Evolutionary conservation across 1,284 basidiomycete genomes (phyloP), one percentile per base, ranked within the genome.

Genomic region (Ustilago cynodontis): DNA sequence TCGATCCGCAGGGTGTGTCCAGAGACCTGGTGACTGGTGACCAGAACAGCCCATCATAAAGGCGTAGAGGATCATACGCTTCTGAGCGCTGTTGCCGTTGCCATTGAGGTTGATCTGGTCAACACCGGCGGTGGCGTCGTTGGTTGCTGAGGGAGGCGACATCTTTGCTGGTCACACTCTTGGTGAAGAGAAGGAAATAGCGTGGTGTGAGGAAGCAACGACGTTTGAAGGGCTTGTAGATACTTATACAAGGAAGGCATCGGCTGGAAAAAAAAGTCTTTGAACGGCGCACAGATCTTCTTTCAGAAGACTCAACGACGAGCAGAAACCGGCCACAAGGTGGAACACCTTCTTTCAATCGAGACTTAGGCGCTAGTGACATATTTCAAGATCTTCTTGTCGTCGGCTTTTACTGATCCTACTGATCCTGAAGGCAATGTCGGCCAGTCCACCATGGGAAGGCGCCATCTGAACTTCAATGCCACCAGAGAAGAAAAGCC

Each of bases 41-140:
- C 82, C 82, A 1, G 78, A 80, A 62, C 78, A 80, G 53, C 76
- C 80, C 80, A 81, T 81, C 67, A 71, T 71, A 51, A 81, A 81
- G 16, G 78, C 80, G 55, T 76, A 81, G 24, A 78, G 61, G 49
- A 78, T 75, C 52, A 70, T 67, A 16, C 72, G 67, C 54, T 59
- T 71, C 26, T 55, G 33, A 10, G 47, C 11, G 41, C 31, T 24
- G 9, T 10, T 14, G 10, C 41, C 49, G 16, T 29, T 45, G 37
- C 47, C 58, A n/a, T 60, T 28, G 52, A 60, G 58, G 24, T 4
- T 45, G 6, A 71, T 55, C 45, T 61, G 49, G 52, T 20, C 59
- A 2, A 65, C 54, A 18, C 28, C 54, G 3, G 55, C 11, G 20
- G 56, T 28, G 3, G 57, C 35, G n/a, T 70, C 53, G 57, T 39